These are phyloP conservation scores for Leucocoprinus sp. DNA, from an alignment of 768 basidiomycete species.

Conservation along the genomic window DNA sequence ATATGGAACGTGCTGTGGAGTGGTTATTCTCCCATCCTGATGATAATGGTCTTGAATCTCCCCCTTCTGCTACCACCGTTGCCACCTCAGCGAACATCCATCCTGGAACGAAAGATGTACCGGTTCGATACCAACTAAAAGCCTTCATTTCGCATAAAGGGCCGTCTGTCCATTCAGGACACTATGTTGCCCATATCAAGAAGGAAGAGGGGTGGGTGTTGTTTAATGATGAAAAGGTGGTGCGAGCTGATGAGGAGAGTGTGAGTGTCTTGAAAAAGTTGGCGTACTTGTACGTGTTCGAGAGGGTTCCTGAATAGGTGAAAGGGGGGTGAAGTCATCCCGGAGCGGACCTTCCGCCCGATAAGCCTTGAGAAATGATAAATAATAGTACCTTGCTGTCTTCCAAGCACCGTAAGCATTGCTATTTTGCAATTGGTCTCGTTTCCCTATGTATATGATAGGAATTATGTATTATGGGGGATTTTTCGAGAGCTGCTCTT, in stretches of 20 bases:
- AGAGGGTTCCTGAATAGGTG: constrained; percentile 35
- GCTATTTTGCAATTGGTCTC: too few relatives aligned
- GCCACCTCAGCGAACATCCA: constrained; percentile 10
- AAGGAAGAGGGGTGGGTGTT: constrained; percentile 65
- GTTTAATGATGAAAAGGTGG: constrained; percentile 96
- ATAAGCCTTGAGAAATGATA: too few relatives aligned
- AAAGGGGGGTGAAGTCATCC: neutral
- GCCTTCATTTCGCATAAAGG: constrained; percentile 98
- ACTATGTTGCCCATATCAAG: constrained; percentile 81
- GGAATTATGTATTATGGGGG: too few relatives aligned
- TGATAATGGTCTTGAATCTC: constrained; percentile 59
- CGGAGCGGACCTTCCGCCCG: too few relatives aligned
- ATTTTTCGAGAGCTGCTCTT: too few relatives aligned
- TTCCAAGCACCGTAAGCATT: too few relatives aligned
- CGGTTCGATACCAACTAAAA: constrained; percentile 74
- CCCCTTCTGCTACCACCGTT: constrained; percentile 18
- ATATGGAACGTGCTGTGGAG: constrained; percentile 83
- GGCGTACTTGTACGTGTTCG: constrained; percentile 94
- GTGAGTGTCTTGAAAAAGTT: constrained; percentile 72
- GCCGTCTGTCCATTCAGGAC: constrained; percentile 89
- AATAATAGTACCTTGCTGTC: too few relatives aligned
- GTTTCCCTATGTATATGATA: too few relatives aligned
- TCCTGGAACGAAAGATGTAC: constrained; percentile 52
- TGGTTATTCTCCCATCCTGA: constrained; percentile 96
- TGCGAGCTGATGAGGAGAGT: constrained; percentile 77